phyloP scores from a whole-genome alignment of 192 early-diverging fungal genomes.

The Ambispora gerdemannii region DNA sequence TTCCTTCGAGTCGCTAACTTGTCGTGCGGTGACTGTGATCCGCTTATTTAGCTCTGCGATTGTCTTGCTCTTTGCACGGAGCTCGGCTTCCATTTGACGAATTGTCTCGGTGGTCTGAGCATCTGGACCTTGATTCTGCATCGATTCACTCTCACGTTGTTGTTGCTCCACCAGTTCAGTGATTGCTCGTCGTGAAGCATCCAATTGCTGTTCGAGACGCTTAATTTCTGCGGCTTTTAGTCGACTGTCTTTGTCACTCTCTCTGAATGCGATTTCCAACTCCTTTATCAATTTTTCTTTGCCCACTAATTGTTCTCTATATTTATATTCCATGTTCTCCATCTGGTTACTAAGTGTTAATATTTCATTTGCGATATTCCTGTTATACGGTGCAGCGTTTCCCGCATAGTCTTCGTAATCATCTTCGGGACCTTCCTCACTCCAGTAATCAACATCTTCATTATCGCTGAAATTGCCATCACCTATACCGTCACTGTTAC shows the following conservation, averaged over 20 bases:
- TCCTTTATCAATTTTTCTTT: slow-evolving; percentile 19
- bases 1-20: not conserved
- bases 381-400: not conserved
- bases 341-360: not conserved
- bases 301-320: slow-evolving; percentile 14
- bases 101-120: not conserved
- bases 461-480: slow-evolving; percentile 14
- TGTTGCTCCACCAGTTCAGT: slow-evolving; percentile 11
- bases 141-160: not conserved
- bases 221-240: not conserved
- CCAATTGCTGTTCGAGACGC: slow-evolving; percentile 14
- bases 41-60: slow-evolving; percentile 3
- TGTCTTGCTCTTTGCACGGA: slow-evolving; percentile 1
- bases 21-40: not conserved
- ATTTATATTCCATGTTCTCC: slow-evolving; percentile 10
- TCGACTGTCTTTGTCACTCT: slow-evolving; percentile 2
- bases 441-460: not conserved
- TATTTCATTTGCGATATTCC: slow-evolving; percentile 20
- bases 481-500: not conserved
- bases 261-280: slow-evolving; percentile 11
- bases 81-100: slow-evolving; percentile 2
- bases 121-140: not conserved
- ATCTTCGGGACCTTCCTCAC: not conserved
- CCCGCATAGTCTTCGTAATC: not conserved
- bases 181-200: slow-evolving; percentile 19